Base-by-base conservation (phyloP, 2,329 filamentous ascomycete species). In the Trichoderma harzianum region DNA sequence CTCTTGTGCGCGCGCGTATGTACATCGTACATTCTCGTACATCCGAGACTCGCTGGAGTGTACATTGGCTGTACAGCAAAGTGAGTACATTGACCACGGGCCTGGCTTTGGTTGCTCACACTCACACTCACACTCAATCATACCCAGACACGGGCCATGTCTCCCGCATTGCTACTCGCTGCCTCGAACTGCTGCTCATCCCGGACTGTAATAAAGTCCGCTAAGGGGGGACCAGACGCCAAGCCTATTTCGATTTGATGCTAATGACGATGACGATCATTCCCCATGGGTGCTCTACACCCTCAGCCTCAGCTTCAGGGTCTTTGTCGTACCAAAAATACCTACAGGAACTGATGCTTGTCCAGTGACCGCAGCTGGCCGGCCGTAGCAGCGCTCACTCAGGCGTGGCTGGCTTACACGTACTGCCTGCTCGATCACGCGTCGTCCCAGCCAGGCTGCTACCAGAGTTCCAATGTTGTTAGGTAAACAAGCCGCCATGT, bases 241-340 rank as follows among this genome's bases (percentile, higher is more conserved):
- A 53, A 36, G 66, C 57, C 66, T 62, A 69, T 34, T 60, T 36
- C 14, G 66, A 51, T 34, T 28, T 14, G 39, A 61, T 34, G 28
- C n/a, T 51, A 60, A 53, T 69, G 57, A 62, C 57, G 66, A 61
- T 28, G 66, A 61, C 53, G 55, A 62, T 69, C 55, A 61, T 36
- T 69, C 55, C 57, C 66, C 66, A 47, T 66, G 43, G 63, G n/a
- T 61, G 57, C 34, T 32, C 66, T 34, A 61, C 43, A 47, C 55
- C 57, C 66, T 61, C 53, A 69, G 66, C 66, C 57, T 61, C 66
- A 69, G 66, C 57, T 61, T 53, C 66, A 69, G 66, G 66, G 66
- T 69, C 66, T 39, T 43, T 53, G 47, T 47, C 39, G 34, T 58
- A 30, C 57, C 57, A 61, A 62, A 69, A 66, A 66, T 66, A 55